phyloP scores from a whole-genome alignment of 257 asterid genomes.

The Solanum pennellii region DNA sequence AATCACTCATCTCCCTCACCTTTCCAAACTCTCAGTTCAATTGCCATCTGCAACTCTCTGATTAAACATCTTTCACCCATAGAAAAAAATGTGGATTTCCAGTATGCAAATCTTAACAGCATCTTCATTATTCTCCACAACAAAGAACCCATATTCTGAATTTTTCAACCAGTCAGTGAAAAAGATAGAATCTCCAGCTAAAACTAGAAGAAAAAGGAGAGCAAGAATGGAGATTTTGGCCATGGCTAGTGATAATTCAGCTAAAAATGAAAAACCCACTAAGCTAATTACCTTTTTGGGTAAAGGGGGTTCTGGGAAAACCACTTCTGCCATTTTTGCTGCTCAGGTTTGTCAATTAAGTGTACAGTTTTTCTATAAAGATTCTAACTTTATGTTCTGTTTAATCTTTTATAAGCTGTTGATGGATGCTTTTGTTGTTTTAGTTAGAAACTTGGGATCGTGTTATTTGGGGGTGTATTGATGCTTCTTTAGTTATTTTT shows the following conservation, averaged over 20 bases:
- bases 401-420: background rate
- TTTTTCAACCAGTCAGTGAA: conserved; percentile 1
- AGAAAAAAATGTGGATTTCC: background rate
- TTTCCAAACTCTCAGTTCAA: background rate
- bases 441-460: background rate
- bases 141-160: background rate
- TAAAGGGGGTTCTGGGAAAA: conserved; percentile 95
- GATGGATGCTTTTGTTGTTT: background rate
- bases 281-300: conserved; percentile 79
- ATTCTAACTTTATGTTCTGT: background rate
- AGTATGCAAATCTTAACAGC: background rate
- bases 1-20: background rate
- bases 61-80: background rate
- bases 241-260: conserved; percentile 30
- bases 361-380: background rate
- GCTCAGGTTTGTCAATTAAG: conserved; percentile 51
- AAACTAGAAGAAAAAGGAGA: conserved; percentile 10
- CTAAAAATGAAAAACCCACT: conserved; percentile 29
- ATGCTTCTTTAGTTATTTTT: background rate
- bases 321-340: conserved; percentile 86
- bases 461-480: background rate
- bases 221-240: conserved; percentile 16
- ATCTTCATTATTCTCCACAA: conserved; percentile 4
- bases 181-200: background rate
- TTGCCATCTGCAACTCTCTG: background rate